Evolutionary conservation across 306 rosid species (phyloP).

Genomic region (Sphenostylis stenocarpa): DNA sequence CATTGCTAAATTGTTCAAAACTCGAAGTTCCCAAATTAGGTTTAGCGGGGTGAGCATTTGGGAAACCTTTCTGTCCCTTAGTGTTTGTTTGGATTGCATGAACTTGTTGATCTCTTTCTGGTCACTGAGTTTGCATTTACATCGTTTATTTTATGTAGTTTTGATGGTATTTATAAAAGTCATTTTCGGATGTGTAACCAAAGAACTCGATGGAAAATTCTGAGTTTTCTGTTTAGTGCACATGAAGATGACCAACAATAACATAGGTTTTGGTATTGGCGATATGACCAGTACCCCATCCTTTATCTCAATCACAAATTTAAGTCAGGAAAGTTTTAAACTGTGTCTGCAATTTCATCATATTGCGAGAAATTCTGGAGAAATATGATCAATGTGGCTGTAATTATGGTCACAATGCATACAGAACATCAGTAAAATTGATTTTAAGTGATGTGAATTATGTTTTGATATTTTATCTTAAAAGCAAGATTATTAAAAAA

Average conservation of each 20-base stretch:
- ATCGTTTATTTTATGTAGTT: background rate
- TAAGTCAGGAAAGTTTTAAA: background rate
- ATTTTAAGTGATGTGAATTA: too few relatives aligned
- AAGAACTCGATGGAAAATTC: background rate
- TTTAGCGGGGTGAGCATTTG: background rate
- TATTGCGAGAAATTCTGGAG: too few relatives aligned
- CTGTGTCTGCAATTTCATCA: background rate
- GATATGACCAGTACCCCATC: background rate
- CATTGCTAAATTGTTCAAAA: conserved; percentile 17
- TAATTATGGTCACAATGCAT: too few relatives aligned
- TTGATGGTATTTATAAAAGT: background rate
- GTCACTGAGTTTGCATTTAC: background rate
- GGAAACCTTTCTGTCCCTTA: conserved; percentile 2
- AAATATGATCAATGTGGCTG: too few relatives aligned
- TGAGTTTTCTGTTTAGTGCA: background rate
- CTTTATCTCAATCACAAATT: background rate
- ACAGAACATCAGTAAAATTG: too few relatives aligned
- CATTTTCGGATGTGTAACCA: background rate
- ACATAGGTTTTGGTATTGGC: background rate
- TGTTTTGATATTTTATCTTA: too few relatives aligned
- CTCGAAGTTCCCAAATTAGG: conserved; percentile 1
- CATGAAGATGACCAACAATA: background rate
- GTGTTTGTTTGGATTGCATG: background rate
- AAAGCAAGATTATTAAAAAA: too few relatives aligned
- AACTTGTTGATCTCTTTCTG: background rate